Evolutionary conservation across 768 basidiomycete genomes (phyloP).

Genomic region (Lentinula sp.): DNA sequence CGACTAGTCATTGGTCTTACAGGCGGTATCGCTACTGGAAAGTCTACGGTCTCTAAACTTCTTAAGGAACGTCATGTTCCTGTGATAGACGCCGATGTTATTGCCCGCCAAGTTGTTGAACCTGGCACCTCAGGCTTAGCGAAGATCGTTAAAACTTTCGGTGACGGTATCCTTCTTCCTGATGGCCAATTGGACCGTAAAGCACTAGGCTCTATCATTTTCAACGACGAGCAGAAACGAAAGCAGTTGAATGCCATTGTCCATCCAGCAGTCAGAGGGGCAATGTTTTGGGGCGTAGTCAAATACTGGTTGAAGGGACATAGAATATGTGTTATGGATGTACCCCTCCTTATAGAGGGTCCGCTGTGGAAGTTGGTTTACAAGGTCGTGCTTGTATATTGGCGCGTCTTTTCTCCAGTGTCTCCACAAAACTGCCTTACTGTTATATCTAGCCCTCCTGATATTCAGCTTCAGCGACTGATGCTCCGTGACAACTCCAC

Average conservation of each 20-base stretch:
- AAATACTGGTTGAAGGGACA: conserved; percentile 73
- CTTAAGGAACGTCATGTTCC: conserved; percentile 64
- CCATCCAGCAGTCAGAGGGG: conserved; percentile 83
- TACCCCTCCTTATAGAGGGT: conserved; percentile 88
- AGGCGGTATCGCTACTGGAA: conserved; percentile 94
- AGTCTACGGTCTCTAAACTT: conserved; percentile 83
- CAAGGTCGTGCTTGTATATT: conserved; percentile 84
- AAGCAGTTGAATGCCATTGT: conserved; percentile 76
- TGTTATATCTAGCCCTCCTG: conserved; percentile 52
- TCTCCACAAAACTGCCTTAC: neutral
- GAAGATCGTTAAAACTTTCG: conserved; percentile 67
- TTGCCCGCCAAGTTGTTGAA: conserved; percentile 80
- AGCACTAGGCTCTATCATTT: conserved; percentile 79
- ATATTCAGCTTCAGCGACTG: conserved; percentile 80
- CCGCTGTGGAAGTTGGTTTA: conserved; percentile 82
- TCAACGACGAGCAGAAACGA: conserved; percentile 68
- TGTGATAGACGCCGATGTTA: conserved; percentile 88
- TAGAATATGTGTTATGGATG: conserved; percentile 79
- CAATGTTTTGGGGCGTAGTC: conserved; percentile 67
- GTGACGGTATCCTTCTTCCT: conserved; percentile 53
- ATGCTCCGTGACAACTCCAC: conserved; percentile 68
- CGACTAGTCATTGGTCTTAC: conserved; percentile 84
- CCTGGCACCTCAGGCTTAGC: conserved; percentile 74
- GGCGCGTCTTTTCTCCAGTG: conserved; percentile 42
- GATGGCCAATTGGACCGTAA: conserved; percentile 78